Evolutionary conservation across 192 early-diverging fungal genomes (phyloP), one percentile per base, ranked within the genome.

Genomic region (Pecoramyces ruminantium): DNA sequence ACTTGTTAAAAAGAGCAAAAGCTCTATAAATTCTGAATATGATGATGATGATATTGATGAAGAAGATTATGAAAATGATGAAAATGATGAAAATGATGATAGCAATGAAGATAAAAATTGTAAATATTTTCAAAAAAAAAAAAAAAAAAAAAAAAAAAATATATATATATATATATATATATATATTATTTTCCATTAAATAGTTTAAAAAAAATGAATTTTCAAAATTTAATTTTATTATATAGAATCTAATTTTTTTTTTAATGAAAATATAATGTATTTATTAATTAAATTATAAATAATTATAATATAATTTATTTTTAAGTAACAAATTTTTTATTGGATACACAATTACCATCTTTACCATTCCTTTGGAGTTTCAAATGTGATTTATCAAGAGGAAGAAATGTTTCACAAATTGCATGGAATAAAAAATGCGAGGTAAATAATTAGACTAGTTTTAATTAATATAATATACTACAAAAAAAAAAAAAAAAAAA

Each of bases 381-480:
- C 81, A 82, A 85, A 38, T 91, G 90, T 80, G 90, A 91, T 67
- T 83, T 89, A 4, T 89, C 88, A 11, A 78, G 89, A 21, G 90
- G 86, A 1, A 77, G 90, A n/a, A 42, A 78, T 29, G 90, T 91
- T 14, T 83, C 80, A 30, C 83, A 86, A 38, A 86, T 91, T 84
- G 83, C 86, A 21, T 90, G 88, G 88, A 91, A 91, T 81, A 89
- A 90, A 80, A 79, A 87, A 34, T 90, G 87, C 81, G 89, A 90
- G 78, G 86, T 87, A n/a, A n/a, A n/a, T n/a, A n/a, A n/a, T n/a
- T n/a, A n/a, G n/a, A n/a, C n/a, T n/a, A n/a, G n/a, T n/a, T n/a
- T n/a, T n/a, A n/a, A n/a, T n/a, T n/a, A n/a, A n/a, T n/a, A n/a
- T n/a, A n/a, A n/a, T n/a, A n/a, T n/a, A n/a, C n/a, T n/a, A n/a